Evolutionary conservation across 1,284 basidiomycete genomes (phyloP).

Genomic region (Ustilago trichophora): DNA sequence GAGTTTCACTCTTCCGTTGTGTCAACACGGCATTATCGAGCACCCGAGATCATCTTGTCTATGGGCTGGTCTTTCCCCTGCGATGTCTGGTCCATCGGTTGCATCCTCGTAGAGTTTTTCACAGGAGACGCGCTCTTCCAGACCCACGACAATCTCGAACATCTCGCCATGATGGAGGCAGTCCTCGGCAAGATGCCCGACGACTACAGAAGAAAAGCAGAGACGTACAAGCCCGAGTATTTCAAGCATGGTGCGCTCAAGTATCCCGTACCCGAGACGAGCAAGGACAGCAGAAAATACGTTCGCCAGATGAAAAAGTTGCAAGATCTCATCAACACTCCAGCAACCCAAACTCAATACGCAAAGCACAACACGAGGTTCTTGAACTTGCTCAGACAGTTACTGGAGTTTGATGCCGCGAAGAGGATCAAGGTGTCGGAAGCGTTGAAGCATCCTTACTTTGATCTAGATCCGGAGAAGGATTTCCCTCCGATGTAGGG

Average conservation of each 20-base stretch:
- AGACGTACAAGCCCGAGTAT: constrained; percentile 82
- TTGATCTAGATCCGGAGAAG: constrained; percentile 52
- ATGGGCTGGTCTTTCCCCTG: constrained; percentile 98
- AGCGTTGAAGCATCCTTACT: constrained; percentile 64
- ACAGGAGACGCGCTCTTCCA: constrained; percentile 98
- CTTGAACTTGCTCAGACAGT: constrained; percentile 82
- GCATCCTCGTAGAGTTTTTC: constrained; percentile 98
- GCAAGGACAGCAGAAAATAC: constrained; percentile 90
- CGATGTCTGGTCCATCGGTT: constrained; percentile 97
- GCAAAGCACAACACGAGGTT: constrained; percentile 76
- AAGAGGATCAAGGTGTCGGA: constrained; percentile 68
- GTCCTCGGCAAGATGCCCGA: constrained; percentile 97
- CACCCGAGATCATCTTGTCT: constrained; percentile 95
- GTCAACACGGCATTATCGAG: constrained; percentile 96
- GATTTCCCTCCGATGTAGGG: constrained; percentile 55
- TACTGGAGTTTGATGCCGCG: constrained; percentile 90
- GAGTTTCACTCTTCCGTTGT: constrained; percentile 99
- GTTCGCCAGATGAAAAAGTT: constrained; percentile 85
- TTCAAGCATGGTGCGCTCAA: constrained; percentile 87
- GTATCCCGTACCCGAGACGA: constrained; percentile 87
- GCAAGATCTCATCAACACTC: constrained; percentile 80
- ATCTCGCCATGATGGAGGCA: constrained; percentile 99
- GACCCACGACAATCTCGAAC: constrained; percentile 98
- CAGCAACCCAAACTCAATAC: constrained; percentile 35
- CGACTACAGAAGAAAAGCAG: constrained; percentile 73